Evolutionary conservation across 2,329 filamentous ascomycete species (phyloP).

Genomic region (Fonsecaea multimorphosa): DNA sequence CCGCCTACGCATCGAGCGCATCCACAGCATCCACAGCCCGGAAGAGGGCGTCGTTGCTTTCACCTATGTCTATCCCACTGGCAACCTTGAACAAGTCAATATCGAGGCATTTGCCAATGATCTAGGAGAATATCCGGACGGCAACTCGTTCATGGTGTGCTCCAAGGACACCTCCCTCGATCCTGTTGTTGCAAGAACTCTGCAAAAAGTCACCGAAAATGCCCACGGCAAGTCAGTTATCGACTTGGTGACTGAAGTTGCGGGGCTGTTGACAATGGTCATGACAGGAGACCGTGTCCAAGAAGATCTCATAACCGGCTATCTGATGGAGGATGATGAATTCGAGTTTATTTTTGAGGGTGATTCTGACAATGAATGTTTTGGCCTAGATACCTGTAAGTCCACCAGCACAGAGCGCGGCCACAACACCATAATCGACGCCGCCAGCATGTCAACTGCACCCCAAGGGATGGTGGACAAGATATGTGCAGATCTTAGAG

Average conservation of each 20-base stretch:
- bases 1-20: conserved; percentile 48
- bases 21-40: conserved; percentile 64
- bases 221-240: conserved; percentile 41
- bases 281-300: conserved; percentile 8
- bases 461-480: conserved; percentile 39
- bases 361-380: conserved; percentile 43
- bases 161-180: conserved; percentile 49
- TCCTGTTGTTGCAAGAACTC: conserved; percentile 36
- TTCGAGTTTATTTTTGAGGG: conserved; percentile 49
- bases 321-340: conserved; percentile 23
- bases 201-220: conserved; percentile 38
- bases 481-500: conserved; percentile 67
- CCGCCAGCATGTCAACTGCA: neutral
- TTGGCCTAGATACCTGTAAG: conserved; percentile 27
- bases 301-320: neutral
- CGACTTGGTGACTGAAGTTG: conserved; percentile 42
- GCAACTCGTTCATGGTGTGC: conserved; percentile 58
- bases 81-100: conserved; percentile 10
- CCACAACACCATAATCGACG: neutral
- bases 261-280: conserved; percentile 25
- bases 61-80: conserved; percentile 51
- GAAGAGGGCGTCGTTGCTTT: conserved; percentile 77
- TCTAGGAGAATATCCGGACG: conserved; percentile 64
- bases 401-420: neutral
- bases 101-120: conserved; percentile 49